A percentile compares a stretch with the other conserved stretches of the same genome.
phyloP scores from a whole-genome alignment of 2,329 filamentous ascomycete genomes.

The Colletotrichum liaoningense region DNA sequence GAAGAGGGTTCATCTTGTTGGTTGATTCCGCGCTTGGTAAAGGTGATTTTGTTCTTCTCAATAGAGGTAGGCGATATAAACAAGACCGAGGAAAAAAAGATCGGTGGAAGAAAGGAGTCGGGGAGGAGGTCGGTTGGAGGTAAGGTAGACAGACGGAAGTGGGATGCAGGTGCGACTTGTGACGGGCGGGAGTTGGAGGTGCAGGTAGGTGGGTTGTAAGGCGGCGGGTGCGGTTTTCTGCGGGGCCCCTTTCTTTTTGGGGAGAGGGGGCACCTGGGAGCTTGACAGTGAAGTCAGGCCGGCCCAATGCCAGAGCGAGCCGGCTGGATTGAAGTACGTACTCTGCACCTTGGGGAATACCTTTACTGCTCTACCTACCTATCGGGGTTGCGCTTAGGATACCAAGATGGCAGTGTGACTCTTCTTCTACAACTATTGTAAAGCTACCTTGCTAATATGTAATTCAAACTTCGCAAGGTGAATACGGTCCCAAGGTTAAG shows the following conservation, averaged over 20 bases:
- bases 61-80: background rate
- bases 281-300: constrained; percentile 27
- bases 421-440: background rate
- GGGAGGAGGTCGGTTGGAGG: constrained; percentile 22
- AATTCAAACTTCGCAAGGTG: background rate
- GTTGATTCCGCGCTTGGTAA: background rate
- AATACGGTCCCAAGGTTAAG: background rate
- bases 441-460: background rate
- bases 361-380: background rate
- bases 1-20: constrained; percentile 87
- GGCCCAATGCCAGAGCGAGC: constrained; percentile 14
- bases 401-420: background rate
- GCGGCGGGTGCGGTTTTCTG: constrained; percentile 32
- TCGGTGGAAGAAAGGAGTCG: background rate
- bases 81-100: background rate
- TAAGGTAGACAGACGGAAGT: constrained; percentile 7
- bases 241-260: constrained; percentile 31
- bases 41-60: background rate
- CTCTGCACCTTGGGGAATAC: background rate
- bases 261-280: constrained; percentile 4
- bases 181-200: constrained; percentile 34
- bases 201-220: constrained; percentile 30
- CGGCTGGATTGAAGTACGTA: constrained; percentile 13
- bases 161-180: constrained; percentile 29
- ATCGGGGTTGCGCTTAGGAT: background rate